These are phyloP conservation scores for Lasiodiplodia sp. DNA, from an alignment of 2,329 filamentous ascomycete species.

Conservation along the genomic window DNA sequence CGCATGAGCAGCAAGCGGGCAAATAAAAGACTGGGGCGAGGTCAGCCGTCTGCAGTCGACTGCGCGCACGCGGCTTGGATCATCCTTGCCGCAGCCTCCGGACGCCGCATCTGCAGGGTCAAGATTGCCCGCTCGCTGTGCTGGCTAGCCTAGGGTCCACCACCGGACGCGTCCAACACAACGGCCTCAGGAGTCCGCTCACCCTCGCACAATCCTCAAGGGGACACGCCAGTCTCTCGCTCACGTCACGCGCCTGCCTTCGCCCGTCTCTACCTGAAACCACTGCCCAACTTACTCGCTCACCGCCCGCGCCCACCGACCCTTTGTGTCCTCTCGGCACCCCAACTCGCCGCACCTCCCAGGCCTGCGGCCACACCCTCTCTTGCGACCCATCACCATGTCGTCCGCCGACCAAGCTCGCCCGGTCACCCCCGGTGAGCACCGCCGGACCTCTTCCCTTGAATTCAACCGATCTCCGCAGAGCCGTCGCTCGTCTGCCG, in stretches of 20 bases:
- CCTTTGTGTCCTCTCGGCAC: neutral
- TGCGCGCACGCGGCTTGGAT: constrained; percentile 11
- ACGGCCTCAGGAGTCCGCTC: constrained; percentile 13
- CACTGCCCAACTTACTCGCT: constrained; percentile 5
- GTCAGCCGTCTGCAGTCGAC: neutral
- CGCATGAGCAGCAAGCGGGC: constrained; percentile 8
- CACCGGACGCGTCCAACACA: constrained; percentile 10
- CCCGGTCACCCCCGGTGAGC: constrained; percentile 32
- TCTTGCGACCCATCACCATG: constrained; percentile 1
- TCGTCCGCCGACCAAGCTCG: constrained; percentile 27
- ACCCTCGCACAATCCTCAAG: neutral
- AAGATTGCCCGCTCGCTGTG: constrained; percentile 17
- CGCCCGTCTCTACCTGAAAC: constrained; percentile 21
- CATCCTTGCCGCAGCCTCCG: constrained; percentile 23
- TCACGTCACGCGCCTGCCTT: constrained; percentile 24
- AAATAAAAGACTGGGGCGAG: constrained; percentile 10
- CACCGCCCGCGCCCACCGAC: constrained; percentile 19
- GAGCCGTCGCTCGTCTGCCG: constrained; percentile 50
- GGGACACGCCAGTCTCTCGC: constrained; percentile 26
- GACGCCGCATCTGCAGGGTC: constrained; percentile 25
- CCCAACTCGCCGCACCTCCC: constrained; percentile 2
- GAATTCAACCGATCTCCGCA: constrained; percentile 48
- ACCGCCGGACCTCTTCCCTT: constrained; percentile 50
- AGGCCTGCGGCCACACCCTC: constrained; percentile 18
- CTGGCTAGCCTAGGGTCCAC: neutral